phyloP scores from a whole-genome alignment of 164 flowering plant genomes.

The Piper betle region DNA sequence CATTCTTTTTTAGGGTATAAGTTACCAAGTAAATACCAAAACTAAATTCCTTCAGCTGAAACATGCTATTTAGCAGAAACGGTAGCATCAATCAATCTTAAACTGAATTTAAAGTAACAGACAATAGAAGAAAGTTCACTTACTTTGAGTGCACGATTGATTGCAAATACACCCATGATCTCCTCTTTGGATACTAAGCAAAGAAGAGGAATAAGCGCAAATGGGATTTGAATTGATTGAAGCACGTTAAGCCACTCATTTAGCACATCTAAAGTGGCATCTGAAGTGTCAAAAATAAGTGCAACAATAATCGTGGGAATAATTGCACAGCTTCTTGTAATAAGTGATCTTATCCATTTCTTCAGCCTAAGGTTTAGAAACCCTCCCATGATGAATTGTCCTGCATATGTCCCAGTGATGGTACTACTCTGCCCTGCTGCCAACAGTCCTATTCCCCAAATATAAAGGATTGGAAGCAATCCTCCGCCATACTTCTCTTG shows the following conservation, averaged over 20 bases:
- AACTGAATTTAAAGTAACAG: background rate
- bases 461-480: constrained; percentile 62
- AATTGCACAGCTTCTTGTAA: constrained; percentile 80
- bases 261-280: constrained; percentile 57
- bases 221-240: constrained; percentile 82
- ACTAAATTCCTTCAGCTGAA: background rate
- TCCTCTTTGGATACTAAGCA: constrained; percentile 67
- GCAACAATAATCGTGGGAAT: constrained; percentile 85
- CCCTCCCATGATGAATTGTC: constrained; percentile 95
- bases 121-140: constrained; percentile 1
- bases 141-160: constrained; percentile 57
- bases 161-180: constrained; percentile 64
- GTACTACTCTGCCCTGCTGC: constrained; percentile 98
- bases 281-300: constrained; percentile 57
- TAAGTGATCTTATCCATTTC: constrained; percentile 78
- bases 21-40: no score
- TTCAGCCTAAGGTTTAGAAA: constrained; percentile 73
- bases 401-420: constrained; percentile 91
- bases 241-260: constrained; percentile 97
- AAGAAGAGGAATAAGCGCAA: constrained; percentile 85
- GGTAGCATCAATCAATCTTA: background rate
- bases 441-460: constrained; percentile 84
- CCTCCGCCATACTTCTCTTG: constrained; percentile 87
- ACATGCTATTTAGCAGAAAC: no score
- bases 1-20: no score